Evolutionary conservation across 768 basidiomycete genomes (phyloP).

Genomic region (Phylloporus rhodoxanthus): DNA sequence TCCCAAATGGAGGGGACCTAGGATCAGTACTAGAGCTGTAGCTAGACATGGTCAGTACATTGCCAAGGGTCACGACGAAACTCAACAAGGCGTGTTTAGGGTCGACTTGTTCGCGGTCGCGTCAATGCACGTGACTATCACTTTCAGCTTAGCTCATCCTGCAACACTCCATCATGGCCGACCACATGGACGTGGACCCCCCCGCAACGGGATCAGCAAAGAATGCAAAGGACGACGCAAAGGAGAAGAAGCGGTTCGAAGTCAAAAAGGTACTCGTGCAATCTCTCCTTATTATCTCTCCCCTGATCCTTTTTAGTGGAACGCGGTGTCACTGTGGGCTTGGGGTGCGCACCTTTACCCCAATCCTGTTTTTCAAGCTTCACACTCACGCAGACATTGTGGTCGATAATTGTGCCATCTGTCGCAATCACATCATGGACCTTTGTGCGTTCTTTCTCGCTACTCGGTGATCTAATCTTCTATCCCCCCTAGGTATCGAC

Average conservation of each 20-base stretch:
- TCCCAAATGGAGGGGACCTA: slow-evolving; percentile 60
- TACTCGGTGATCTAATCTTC: slow-evolving; percentile 1
- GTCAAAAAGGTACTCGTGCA: slow-evolving; percentile 83
- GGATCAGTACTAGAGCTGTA: slow-evolving; percentile 37
- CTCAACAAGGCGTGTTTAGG: slow-evolving; percentile 33
- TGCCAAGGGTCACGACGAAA: slow-evolving; percentile 20
- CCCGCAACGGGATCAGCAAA: slow-evolving; percentile 34
- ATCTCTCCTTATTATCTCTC: background rate
- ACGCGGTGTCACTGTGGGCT: slow-evolving; percentile 96
- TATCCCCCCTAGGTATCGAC: slow-evolving; percentile 73
- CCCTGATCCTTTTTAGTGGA: slow-evolving; percentile 63
- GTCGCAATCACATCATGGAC: slow-evolving; percentile 99
- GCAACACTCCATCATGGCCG: slow-evolving; percentile 49
- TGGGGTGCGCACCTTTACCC: slow-evolving; percentile 62
- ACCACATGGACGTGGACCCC: slow-evolving; percentile 68
- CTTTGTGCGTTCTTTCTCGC: slow-evolving; percentile 60
- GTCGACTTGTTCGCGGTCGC: slow-evolving; percentile 36
- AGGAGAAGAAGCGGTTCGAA: slow-evolving; percentile 85
- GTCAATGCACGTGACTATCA: slow-evolving; percentile 32
- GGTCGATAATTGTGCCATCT: slow-evolving; percentile 99
- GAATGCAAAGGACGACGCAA: slow-evolving; percentile 49
- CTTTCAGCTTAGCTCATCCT: slow-evolving; percentile 12
- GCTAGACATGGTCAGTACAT: slow-evolving; percentile 38
- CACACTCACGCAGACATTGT: slow-evolving; percentile 69
- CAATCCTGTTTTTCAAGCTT: slow-evolving; percentile 4